A percentile compares a stretch with the other conserved stretches of the same genome.
phyloP scores from a whole-genome alignment of 768 basidiomycete species.

The Phaeotremella fagi region DNA sequence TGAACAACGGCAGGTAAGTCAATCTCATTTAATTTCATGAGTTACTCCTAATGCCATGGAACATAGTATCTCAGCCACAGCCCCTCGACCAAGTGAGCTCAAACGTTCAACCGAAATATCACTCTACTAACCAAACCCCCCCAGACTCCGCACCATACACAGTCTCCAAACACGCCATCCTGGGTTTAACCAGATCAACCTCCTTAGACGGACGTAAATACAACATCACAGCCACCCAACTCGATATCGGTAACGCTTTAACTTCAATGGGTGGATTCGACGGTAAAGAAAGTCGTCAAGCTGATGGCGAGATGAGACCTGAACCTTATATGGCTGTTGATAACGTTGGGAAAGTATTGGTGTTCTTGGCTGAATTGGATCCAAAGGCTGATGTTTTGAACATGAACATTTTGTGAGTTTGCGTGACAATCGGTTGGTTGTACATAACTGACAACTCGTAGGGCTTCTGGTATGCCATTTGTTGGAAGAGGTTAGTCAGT shows the following conservation, averaged over 20 bases:
- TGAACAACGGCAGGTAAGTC: slow-evolving; percentile 65
- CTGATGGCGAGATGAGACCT: slow-evolving; percentile 57
- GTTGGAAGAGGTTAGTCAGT: slow-evolving; percentile 44
- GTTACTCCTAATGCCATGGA: too few relatives aligned
- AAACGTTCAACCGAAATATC: background rate
- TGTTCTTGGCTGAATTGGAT: slow-evolving; percentile 67
- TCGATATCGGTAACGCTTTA: slow-evolving; percentile 77
- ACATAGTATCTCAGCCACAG: slow-evolving; percentile 42
- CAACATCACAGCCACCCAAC: slow-evolving; percentile 71
- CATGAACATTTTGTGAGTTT: slow-evolving; percentile 66
- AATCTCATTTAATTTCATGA: too few relatives aligned
- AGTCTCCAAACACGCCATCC: slow-evolving; percentile 72
- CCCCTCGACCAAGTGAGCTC: slow-evolving; percentile 46
- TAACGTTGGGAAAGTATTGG: slow-evolving; percentile 67
- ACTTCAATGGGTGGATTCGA: slow-evolving; percentile 58
- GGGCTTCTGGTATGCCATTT: slow-evolving; percentile 45
- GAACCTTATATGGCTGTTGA: slow-evolving; percentile 68
- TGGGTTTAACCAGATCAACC: slow-evolving; percentile 69
- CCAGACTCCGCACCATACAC: slow-evolving; percentile 59
- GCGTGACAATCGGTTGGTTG: background rate
- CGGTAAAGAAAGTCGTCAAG: slow-evolving; percentile 59
- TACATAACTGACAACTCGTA: slow-evolving; percentile 11
- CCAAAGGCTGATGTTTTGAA: slow-evolving; percentile 65
- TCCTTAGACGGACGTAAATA: slow-evolving; percentile 69
- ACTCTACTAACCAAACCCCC: background rate